phyloP scores from a whole-genome alignment of 306 rosid genomes.

The Cicer cuneatum region DNA sequence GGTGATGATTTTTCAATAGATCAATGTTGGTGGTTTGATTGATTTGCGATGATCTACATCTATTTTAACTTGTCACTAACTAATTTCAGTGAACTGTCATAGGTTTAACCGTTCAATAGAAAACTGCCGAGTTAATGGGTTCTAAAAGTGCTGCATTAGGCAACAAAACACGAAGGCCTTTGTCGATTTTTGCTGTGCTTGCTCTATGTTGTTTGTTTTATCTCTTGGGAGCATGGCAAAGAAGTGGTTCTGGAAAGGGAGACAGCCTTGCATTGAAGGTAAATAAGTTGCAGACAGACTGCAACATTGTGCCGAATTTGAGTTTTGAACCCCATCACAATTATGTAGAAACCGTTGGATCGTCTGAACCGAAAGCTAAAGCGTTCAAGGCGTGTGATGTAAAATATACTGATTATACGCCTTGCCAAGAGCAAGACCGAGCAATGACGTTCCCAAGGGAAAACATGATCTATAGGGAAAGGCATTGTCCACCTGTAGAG shows the following conservation, averaged over 20 bases:
- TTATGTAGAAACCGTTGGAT: constrained; percentile 52
- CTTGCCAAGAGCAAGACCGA: constrained; percentile 97
- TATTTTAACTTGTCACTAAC: constrained; percentile 20
- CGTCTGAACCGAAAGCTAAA: constrained; percentile 66
- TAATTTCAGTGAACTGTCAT: constrained; percentile 26
- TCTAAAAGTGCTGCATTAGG: constrained; percentile 62
- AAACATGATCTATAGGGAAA: constrained; percentile 94
- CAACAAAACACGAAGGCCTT: constrained; percentile 65
- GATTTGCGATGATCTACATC: constrained; percentile 28
- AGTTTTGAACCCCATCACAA: constrained; percentile 87
- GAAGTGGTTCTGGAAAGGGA: constrained; percentile 84
- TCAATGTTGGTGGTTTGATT: constrained; percentile 24
- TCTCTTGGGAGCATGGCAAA: constrained; percentile 98
- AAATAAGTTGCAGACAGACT: constrained; percentile 67
- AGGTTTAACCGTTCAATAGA: constrained; percentile 47
- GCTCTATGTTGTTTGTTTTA: constrained; percentile 86
- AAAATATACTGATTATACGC: constrained; percentile 77
- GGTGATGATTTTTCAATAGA: constrained; percentile 3
- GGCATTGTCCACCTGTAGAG: constrained; percentile 86
- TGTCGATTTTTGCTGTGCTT: constrained; percentile 79
- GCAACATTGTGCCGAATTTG: constrained; percentile 64
- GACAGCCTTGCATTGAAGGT: constrained; percentile 72
- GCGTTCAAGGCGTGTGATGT: constrained; percentile 77
- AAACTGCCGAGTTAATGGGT: constrained; percentile 58
- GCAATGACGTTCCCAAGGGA: constrained; percentile 97